A percentile compares a stretch with the other conserved stretches of the same genome.
Conservation (phyloP, 1,284 basidiomycete species). For the Apiotrichum porosum region DNA sequence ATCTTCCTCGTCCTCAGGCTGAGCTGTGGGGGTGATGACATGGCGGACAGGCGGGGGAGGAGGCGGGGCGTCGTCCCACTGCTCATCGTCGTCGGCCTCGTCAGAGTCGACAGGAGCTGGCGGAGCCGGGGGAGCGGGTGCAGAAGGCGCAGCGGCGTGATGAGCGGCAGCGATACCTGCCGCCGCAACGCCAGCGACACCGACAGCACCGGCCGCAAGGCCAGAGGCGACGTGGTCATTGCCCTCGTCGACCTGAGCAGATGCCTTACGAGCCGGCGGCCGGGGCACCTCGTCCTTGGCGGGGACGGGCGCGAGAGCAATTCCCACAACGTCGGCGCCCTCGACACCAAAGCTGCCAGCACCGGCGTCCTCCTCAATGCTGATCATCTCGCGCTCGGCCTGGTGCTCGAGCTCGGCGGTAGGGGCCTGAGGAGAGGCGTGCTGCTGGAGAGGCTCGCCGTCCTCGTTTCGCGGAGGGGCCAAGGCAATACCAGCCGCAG, state of each 20-base stretch:
- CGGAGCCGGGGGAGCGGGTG: constrained; percentile 11
- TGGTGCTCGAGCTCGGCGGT: too few relatives aligned
- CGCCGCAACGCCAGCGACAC: constrained; percentile 21
- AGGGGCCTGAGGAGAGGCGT: background rate
- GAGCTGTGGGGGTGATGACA: background rate
- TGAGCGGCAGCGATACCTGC: background rate
- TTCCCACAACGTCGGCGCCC: constrained; percentile 41
- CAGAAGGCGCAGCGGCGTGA: background rate
- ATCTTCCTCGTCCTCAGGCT: constrained; percentile 24
- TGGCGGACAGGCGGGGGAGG: background rate
- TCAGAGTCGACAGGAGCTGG: constrained; percentile 22
- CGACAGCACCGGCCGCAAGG: constrained; percentile 11
- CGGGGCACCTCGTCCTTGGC: background rate
- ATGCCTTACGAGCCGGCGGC: background rate
- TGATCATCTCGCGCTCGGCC: background rate
- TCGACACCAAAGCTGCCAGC: constrained; percentile 26
- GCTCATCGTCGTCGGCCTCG: constrained; percentile 30
- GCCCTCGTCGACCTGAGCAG: too few relatives aligned
- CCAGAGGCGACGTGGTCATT: background rate
- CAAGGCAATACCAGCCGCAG: constrained; percentile 43
- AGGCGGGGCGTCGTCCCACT: constrained; percentile 8
- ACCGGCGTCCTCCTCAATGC: constrained; percentile 26
- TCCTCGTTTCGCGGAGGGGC: constrained; percentile 5
- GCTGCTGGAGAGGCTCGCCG: background rate
- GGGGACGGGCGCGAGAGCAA: constrained; percentile 28